Evolutionary conservation across 2,329 filamentous ascomycete genomes (phyloP).

Genomic region (Anisogramma anomala): DNA sequence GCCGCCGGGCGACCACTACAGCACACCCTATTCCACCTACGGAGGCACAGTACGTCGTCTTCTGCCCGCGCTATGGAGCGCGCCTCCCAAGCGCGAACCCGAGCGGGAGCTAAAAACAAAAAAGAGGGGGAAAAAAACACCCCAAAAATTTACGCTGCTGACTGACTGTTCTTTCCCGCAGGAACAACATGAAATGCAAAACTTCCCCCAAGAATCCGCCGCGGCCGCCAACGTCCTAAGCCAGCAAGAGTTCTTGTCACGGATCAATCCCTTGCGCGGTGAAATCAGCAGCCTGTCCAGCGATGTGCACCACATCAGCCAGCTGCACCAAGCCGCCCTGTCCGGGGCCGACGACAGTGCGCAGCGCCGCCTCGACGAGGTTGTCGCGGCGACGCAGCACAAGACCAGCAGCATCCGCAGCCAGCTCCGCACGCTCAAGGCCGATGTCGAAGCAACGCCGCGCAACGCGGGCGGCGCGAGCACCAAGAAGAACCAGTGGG

Average conservation of each 20-base stretch:
- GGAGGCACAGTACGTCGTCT: conserved; percentile 4
- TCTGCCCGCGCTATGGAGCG: conserved; percentile 13
- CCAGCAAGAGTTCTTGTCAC: conserved; percentile 56
- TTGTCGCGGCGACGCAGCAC: conserved; percentile 58
- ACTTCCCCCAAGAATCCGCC: conserved; percentile 28
- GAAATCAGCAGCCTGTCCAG: conserved; percentile 56
- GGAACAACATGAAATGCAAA: conserved; percentile 43
- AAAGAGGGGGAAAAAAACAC: too few relatives aligned
- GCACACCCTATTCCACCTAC: conserved; percentile 1
- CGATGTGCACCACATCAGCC: conserved; percentile 56
- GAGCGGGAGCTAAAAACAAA: too few relatives aligned
- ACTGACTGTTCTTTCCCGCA: conserved; percentile 15
- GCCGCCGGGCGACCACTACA: conserved; percentile 18
- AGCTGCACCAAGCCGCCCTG: conserved; percentile 60
- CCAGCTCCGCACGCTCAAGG: conserved; percentile 65
- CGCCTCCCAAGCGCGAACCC: conserved; percentile 12
- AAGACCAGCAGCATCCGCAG: conserved; percentile 67
- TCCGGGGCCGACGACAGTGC: conserved; percentile 49
- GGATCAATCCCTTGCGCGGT: conserved; percentile 54
- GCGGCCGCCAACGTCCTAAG: conserved; percentile 33
- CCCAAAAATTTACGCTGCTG: neutral
- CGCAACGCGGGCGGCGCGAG: conserved; percentile 41
- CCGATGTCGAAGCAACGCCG: conserved; percentile 51
- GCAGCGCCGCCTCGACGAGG: conserved; percentile 49
- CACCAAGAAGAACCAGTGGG: conserved; percentile 59